Percentiles rank a stretch among this genome's conserved stretches.
Conservation (phyloP, 352 stramenopile genomes). For the Globisporangium parvum region DNA sequence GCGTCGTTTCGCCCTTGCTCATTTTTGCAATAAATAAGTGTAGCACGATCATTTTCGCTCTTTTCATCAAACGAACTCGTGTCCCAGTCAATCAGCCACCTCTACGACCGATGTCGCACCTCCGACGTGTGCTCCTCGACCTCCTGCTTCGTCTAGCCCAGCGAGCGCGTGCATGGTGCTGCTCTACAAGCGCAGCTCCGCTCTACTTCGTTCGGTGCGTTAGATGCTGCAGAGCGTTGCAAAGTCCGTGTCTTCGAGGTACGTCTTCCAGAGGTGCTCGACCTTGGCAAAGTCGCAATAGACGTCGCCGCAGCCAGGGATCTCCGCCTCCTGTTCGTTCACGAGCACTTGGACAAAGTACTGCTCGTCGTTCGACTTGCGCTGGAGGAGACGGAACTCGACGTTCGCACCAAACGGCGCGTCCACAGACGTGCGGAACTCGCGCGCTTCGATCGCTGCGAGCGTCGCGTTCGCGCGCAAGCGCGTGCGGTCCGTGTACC, state of each 20-base stretch:
- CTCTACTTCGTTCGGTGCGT: too few species aligned
- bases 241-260: constrained; percentile 17
- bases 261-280: constrained; percentile 14
- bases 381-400: constrained; percentile 55
- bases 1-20: too few species aligned
- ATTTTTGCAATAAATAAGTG: too few species aligned
- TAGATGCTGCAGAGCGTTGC: constrained; percentile 1
- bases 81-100: too few species aligned
- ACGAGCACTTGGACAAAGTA: constrained; percentile 50
- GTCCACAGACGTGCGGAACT: constrained; percentile 46
- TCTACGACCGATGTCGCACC: background rate
- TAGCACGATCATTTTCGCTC: too few species aligned
- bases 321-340: constrained; percentile 24
- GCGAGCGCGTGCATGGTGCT: too few species aligned
- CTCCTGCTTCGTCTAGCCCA: background rate
- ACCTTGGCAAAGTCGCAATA: constrained; percentile 20
- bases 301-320: constrained; percentile 15
- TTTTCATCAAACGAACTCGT: too few species aligned
- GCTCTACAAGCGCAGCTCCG: too few species aligned
- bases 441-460: constrained; percentile 32
- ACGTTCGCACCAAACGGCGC: constrained; percentile 74
- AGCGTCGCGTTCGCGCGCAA: constrained; percentile 28
- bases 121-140: too few species aligned
- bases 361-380: constrained; percentile 26
- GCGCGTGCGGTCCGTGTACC: constrained; percentile 31